Conservation (phyloP, 805 yeast species). For the Candida michaelii region DNA sequence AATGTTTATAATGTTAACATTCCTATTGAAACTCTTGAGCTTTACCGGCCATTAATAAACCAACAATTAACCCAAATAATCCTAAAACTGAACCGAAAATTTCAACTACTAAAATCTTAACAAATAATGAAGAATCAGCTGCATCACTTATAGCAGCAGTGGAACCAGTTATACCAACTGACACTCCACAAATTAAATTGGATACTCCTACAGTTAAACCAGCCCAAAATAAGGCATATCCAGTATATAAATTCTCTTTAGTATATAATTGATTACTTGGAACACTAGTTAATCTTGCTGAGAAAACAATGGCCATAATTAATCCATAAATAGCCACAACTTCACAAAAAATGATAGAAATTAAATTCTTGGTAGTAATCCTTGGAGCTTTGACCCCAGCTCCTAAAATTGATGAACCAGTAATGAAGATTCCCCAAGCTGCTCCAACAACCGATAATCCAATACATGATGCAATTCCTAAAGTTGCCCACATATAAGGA, state of each 20-base stretch:
- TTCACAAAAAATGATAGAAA: constrained; percentile 96
- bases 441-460: constrained; percentile 96
- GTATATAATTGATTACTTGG: constrained; percentile 64
- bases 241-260: constrained; percentile 89
- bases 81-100: constrained; percentile 97
- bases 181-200: constrained; percentile 93
- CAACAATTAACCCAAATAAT: constrained; percentile 93
- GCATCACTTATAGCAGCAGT: constrained; percentile 99
- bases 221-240: constrained; percentile 96
- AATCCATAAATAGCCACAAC: constrained; percentile 98
- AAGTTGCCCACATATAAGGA: constrained; percentile 95
- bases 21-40: constrained; percentile 82
- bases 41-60: constrained; percentile 94
- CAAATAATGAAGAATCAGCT: constrained; percentile 92
- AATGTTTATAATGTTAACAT: too few species aligned
- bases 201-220: constrained; percentile 93
- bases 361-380: constrained; percentile 94
- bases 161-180: constrained; percentile 96
- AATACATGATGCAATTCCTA: constrained; percentile 88
- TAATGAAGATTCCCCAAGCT: constrained; percentile 98
- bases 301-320: constrained; percentile 95
- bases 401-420: constrained; percentile 92
- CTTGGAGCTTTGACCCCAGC: constrained; percentile 98
- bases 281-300: constrained; percentile 77
- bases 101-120: constrained; percentile 93